Conservation (phyloP, 345 rosid species). For the Gossypium arboreum region DNA sequence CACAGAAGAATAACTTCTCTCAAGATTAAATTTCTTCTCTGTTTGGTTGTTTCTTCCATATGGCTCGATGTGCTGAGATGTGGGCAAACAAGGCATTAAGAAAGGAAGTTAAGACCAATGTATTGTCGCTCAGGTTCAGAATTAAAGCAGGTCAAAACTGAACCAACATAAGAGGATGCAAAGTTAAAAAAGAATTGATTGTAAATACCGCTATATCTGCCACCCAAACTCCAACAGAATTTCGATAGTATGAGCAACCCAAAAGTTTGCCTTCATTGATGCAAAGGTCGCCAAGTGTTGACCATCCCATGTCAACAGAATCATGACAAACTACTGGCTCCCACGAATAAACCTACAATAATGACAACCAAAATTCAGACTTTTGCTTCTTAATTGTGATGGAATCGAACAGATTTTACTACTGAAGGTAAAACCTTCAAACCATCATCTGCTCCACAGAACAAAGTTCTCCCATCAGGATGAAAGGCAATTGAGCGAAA, state of each 20-base stretch:
- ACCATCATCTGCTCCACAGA: constrained; percentile 80
- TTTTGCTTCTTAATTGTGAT: constrained; percentile 9
- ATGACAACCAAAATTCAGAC: constrained; percentile 16
- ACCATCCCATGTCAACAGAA: constrained; percentile 90
- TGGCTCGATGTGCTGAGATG: constrained; percentile 72
- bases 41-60: constrained; percentile 48
- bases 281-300: constrained; percentile 82
- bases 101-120: constrained; percentile 10
- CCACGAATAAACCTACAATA: constrained; percentile 89
- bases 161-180: constrained; percentile 8
- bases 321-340: constrained; percentile 92
- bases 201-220: constrained; percentile 66
- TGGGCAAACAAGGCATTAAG: background rate
- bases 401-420: background rate
- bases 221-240: constrained; percentile 89
- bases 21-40: constrained; percentile 45
- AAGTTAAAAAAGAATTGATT: constrained; percentile 4
- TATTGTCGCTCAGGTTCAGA: constrained; percentile 12
- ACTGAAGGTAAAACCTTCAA: constrained; percentile 62
- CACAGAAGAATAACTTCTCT: constrained; percentile 40
- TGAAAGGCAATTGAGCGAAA: constrained; percentile 71
- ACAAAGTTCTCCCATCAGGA: constrained; percentile 87
- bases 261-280: constrained; percentile 77
- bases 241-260: constrained; percentile 77
- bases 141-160: constrained; percentile 9